These are phyloP conservation scores for Ophiostoma quercus DNA, from an alignment of 2,329 filamentous ascomycete genomes.

Conservation along the genomic window DNA sequence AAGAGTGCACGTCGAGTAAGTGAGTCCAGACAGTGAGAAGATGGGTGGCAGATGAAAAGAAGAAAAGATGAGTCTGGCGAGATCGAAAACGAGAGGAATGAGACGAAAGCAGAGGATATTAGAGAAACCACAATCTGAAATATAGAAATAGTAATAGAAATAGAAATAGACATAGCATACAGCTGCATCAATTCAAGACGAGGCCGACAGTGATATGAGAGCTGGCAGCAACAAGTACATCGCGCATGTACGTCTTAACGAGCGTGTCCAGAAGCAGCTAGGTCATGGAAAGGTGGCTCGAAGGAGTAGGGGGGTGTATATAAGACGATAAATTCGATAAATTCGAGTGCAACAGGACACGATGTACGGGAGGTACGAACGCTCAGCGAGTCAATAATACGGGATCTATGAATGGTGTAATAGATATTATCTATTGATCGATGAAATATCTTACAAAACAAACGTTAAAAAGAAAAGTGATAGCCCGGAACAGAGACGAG, in stretches of 20 bases:
- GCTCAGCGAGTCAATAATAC: slow-evolving; percentile 1
- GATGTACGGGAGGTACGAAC: neutral
- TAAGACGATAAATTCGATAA: slow-evolving; percentile 5
- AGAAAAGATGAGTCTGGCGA: neutral
- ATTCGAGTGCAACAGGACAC: neutral
- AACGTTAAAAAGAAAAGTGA: neutral
- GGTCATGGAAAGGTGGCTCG: neutral
- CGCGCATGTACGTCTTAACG: neutral
- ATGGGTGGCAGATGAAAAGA: neutral
- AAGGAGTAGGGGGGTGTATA: neutral
- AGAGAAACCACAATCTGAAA: neutral
- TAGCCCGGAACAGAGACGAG: neutral
- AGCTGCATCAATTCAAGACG: neutral
- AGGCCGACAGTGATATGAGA: neutral
- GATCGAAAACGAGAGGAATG: neutral
- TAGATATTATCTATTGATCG: neutral
- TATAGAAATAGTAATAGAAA: neutral
- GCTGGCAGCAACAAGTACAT: slow-evolving; percentile 1
- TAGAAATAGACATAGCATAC: neutral
- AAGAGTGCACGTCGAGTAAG: neutral
- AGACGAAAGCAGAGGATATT: neutral
- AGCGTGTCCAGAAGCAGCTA: neutral
- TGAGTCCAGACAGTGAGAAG: neutral
- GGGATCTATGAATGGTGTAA: neutral
- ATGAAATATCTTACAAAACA: neutral